Conservation (phyloP, 352 stramenopile genomes). For the Phytopythium boreale region DNA sequence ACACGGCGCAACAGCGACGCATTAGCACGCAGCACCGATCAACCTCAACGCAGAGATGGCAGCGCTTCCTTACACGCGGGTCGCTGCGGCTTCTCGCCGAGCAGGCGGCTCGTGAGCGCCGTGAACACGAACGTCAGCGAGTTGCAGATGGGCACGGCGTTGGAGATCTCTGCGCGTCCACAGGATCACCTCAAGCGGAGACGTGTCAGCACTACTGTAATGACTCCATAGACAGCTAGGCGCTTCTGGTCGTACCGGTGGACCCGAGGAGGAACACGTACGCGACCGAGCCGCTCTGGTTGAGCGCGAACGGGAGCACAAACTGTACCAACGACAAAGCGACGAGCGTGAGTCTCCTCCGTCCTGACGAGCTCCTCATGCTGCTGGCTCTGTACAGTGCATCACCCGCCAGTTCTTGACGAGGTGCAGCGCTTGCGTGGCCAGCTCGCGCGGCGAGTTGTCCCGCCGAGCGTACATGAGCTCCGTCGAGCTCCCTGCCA, state of each 20-base stretch:
- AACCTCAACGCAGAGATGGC: neutral
- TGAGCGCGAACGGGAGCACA: constrained; percentile 75
- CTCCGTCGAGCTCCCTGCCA: constrained; percentile 44
- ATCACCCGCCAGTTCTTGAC: constrained; percentile 73
- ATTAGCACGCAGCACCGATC: neutral
- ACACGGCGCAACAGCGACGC: neutral
- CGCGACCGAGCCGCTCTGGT: constrained; percentile 80
- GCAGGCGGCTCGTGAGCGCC: constrained; percentile 68
- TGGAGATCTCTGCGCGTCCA: constrained; percentile 62
- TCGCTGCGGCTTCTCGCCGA: constrained; percentile 69
- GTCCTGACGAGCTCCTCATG: too few species aligned
- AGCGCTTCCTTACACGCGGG: constrained; percentile 51
- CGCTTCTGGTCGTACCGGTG: constrained; percentile 27
- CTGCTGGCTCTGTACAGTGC: too few species aligned
- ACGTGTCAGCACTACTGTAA: neutral
- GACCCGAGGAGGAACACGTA: constrained; percentile 81
- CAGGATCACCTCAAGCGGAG: neutral
- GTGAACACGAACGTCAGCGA: constrained; percentile 88
- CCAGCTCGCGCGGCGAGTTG: constrained; percentile 56
- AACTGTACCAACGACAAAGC: constrained; percentile 35
- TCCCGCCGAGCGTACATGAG: constrained; percentile 54
- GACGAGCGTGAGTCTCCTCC: neutral
- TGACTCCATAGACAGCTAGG: neutral
- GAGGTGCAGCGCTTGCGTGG: constrained; percentile 40
- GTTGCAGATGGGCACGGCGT: constrained; percentile 87